Evolutionary conservation across 2,329 filamentous ascomycete species (phyloP).

Genomic region (Samsoniella hepiali): DNA sequence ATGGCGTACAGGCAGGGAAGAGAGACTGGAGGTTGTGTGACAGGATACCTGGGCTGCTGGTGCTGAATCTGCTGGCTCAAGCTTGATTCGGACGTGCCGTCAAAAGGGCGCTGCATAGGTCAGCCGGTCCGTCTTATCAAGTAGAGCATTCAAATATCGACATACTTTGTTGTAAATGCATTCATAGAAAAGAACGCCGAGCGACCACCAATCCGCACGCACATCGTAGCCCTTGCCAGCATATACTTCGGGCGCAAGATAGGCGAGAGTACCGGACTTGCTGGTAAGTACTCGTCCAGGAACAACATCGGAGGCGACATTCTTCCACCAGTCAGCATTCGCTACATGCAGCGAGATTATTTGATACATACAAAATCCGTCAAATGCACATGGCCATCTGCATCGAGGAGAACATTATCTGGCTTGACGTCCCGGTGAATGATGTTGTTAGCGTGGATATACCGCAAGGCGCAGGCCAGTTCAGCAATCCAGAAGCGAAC

Average conservation of each 20-base stretch:
- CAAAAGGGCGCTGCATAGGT: slow-evolving; percentile 74
- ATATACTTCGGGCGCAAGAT: slow-evolving; percentile 94
- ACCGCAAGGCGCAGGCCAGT: slow-evolving; percentile 83
- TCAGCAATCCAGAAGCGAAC: slow-evolving; percentile 97
- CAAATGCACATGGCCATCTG: slow-evolving; percentile 90
- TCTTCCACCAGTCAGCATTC: slow-evolving; percentile 53
- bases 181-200: slow-evolving; percentile 97
- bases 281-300: slow-evolving; percentile 81
- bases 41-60: slow-evolving; percentile 77
- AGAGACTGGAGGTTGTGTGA: slow-evolving; percentile 86
- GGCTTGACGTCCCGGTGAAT: slow-evolving; percentile 91
- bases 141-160: slow-evolving; percentile 8
- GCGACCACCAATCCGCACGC: slow-evolving; percentile 97
- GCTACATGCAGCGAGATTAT: not conserved
- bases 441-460: slow-evolving; percentile 81
- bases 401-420: slow-evolving; percentile 84
- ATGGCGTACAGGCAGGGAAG: slow-evolving; percentile 88
- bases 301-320: slow-evolving; percentile 91
- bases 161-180: slow-evolving; percentile 97
- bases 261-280: slow-evolving; percentile 94
- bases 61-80: slow-evolving; percentile 76
- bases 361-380: slow-evolving; percentile 80
- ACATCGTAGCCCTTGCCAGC: slow-evolving; percentile 82
- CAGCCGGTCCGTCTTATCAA: not conserved
- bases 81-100: slow-evolving; percentile 79